Conservation (phyloP, 2,329 filamentous ascomycete genomes). For the Berkeleyomyces basicola region DNA sequence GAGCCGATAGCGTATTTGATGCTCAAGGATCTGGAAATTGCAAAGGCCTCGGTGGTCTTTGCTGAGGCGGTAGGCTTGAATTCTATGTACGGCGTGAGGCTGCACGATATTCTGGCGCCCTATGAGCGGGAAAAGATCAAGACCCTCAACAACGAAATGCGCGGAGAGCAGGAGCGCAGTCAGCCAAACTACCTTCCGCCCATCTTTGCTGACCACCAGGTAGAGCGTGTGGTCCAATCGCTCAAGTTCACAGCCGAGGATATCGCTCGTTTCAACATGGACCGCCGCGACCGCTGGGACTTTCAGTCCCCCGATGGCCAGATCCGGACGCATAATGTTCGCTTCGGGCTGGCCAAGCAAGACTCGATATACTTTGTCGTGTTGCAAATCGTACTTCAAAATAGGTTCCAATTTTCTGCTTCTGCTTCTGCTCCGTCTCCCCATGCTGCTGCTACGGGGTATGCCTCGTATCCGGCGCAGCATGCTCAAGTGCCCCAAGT, state of each 20-base stretch:
- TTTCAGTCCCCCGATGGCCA: slow-evolving; percentile 38
- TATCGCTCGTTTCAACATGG: slow-evolving; percentile 33
- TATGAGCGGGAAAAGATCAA: slow-evolving; percentile 36
- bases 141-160: slow-evolving; percentile 33
- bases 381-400: slow-evolving; percentile 26
- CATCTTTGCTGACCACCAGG: slow-evolving; percentile 38
- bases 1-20: slow-evolving; percentile 43
- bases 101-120: slow-evolving; percentile 36
- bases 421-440: slow-evolving; percentile 31
- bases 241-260: slow-evolving; percentile 39
- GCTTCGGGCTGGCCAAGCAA: slow-evolving; percentile 40
- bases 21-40: slow-evolving; percentile 37
- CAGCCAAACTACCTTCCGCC: slow-evolving; percentile 48
- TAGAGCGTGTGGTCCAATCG: slow-evolving; percentile 36
- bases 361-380: slow-evolving; percentile 48
- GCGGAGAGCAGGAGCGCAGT: slow-evolving; percentile 39
- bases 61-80: slow-evolving; percentile 35
- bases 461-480: slow-evolving; percentile 19
- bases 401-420: slow-evolving; percentile 20
- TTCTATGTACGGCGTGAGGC: slow-evolving; percentile 30
- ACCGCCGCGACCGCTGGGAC: slow-evolving; percentile 37
- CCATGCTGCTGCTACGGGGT: slow-evolving; percentile 19
- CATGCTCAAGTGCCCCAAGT: slow-evolving; percentile 17
- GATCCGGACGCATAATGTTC: slow-evolving; percentile 31
- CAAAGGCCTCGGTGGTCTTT: slow-evolving; percentile 39